A percentile compares a stretch with the other conserved stretches of the same genome.
Conservation (phyloP, 345 rosid genomes). For the Clausena lansium region DNA sequence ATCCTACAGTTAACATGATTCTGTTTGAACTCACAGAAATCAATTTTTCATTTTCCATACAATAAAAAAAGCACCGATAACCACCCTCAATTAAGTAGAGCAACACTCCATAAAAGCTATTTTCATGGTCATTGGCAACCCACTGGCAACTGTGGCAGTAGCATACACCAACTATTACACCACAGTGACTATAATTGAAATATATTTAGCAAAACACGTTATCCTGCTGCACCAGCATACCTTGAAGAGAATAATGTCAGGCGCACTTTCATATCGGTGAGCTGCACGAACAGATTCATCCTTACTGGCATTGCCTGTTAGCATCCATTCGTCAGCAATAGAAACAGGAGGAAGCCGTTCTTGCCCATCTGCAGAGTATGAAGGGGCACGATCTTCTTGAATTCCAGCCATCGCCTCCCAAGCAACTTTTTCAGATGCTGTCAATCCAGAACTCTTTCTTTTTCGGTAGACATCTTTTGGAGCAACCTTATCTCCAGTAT, state of each 20-base stretch:
- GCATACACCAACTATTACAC: background rate
- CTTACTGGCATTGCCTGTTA: conserved; percentile 71
- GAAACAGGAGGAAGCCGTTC: conserved; percentile 87
- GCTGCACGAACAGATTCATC: conserved; percentile 82
- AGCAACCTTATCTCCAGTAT: conserved; percentile 67
- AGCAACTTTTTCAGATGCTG: conserved; percentile 79
- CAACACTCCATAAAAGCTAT: background rate
- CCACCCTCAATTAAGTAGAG: background rate
- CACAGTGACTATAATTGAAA: conserved; percentile 1
- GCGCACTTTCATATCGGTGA: conserved; percentile 90
- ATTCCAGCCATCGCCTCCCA: conserved; percentile 99
- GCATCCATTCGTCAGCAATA: conserved; percentile 95
- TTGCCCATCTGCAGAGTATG: conserved; percentile 68
- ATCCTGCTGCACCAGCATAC: conserved; percentile 33
- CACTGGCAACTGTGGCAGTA: background rate
- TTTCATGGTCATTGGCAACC: background rate
- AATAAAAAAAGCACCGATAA: background rate
- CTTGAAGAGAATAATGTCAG: conserved; percentile 91
- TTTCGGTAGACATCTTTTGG: conserved; percentile 83
- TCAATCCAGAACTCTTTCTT: conserved; percentile 80
- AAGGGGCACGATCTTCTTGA: conserved; percentile 67
- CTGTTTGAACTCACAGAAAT: background rate
- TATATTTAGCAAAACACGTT: conserved; percentile 2
- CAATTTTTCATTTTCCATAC: background rate
- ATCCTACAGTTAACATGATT: background rate